Conservation (phyloP, 1,284 basidiomycete species). For the Heterobasidion parviporum region DNA sequence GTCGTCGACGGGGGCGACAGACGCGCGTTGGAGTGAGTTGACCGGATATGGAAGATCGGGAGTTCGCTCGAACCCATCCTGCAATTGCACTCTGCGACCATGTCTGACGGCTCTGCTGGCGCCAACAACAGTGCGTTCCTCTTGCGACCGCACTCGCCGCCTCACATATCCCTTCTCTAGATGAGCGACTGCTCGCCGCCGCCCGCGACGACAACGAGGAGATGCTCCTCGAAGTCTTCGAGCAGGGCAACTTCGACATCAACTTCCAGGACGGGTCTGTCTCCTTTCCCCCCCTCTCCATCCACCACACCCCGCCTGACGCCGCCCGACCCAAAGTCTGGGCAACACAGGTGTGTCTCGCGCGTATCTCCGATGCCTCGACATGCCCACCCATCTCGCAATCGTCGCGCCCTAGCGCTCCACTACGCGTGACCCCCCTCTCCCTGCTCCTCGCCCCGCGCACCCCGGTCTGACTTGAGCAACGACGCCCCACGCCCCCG, state of each 20-base stretch:
- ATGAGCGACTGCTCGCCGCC: conserved; percentile 68
- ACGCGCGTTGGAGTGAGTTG: too few species aligned
- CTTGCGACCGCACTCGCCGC: neutral
- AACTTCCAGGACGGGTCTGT: conserved; percentile 74
- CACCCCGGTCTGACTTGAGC: too few species aligned
- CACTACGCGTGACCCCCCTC: conserved; percentile 65
- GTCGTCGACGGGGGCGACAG: too few species aligned
- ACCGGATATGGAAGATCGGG: too few species aligned
- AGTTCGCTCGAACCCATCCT: neutral
- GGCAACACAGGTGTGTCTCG: conserved; percentile 57
- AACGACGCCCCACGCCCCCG: too few species aligned
- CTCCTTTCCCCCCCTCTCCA: neutral
- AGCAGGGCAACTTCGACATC: conserved; percentile 53
- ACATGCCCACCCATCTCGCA: neutral
- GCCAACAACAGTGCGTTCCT: conserved; percentile 1
- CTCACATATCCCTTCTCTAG: conserved; percentile 25
- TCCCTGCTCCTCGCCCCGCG: neutral
- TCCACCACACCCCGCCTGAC: neutral
- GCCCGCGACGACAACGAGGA: conserved; percentile 73
- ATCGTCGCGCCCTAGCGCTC: conserved; percentile 40
- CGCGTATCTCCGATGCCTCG: neutral
- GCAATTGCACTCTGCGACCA: neutral
- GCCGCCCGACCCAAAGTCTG: conserved; percentile 32
- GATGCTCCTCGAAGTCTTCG: conserved; percentile 53
- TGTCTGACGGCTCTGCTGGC: conserved; percentile 1